Evolutionary conservation across 495 filamentous ascomycete genomes (phyloP), one percentile per base, ranked within the genome.

Genomic region (Penicillium longicatenatum): DNA sequence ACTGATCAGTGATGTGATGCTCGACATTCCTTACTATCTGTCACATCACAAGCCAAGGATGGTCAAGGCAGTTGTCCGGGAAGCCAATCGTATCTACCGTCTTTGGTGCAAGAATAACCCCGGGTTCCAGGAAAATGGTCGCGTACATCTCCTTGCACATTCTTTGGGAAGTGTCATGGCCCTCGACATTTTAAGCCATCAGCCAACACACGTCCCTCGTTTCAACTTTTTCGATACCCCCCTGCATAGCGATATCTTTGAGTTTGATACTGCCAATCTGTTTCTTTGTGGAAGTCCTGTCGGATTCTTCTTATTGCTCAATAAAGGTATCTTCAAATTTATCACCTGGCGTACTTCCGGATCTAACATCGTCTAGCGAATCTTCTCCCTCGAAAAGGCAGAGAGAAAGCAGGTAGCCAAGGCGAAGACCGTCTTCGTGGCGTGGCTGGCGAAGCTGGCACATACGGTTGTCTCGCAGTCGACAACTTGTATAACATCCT

Each of bases 401-500:
- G 87, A 51, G 71, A 85, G 19, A 97, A 97, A 69, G 85, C 88
- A 4, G 88, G 85, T 20, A 84, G 84, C 19, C 86, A 91, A 60
- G 76, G 76, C 35, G 86, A 92, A 55, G 82, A 86, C 53, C 69
- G 75, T 8, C 80, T 84, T 39, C 80, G 75, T 41, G 82, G 86
- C 24, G 80, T 97, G 42, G 86, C 87, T 37, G 92, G 90, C 7
- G 85, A 93, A 45, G 77, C 79, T 14, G 93, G 89, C 48, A 83
- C 75, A 12, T 97, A 92, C 68, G 94, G 94, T 26, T 98, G 93
- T 71, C 74, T 97, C 37, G 90, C 93, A 6, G 90, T 97, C 9
- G 91, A 97, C 65, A 98, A 98, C 68, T 81, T 98, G 45, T 98
- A 97, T 80, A 98, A 98, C 69, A 85, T 98, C 59, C 82, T 98